Base-by-base conservation (phyloP, 2,329 filamentous ascomycete genomes). In the Aureobasidium sp. region DNA sequence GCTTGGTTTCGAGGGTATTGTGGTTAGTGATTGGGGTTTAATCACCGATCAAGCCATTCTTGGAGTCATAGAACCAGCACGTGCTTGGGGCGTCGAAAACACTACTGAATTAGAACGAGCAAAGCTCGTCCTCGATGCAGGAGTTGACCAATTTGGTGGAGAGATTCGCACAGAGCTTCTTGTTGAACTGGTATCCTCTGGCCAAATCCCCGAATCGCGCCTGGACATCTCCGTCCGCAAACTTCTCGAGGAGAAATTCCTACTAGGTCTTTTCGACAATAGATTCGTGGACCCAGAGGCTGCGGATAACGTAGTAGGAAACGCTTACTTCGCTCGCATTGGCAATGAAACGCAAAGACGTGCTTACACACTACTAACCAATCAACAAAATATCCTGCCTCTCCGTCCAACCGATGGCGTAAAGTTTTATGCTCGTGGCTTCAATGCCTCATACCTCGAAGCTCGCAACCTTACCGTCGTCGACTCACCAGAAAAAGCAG, bases 71-170 rank as follows among this genome's bases (percentile, higher is more conserved):
- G 54, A 58, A 30, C 54, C 54, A 36, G 54, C 54, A 29, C 54
- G 54, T 15, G 54, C 54, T 13, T 58, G 54, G 54, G 54, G 42
- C n/a, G 3, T 58, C 32, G 54, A 58, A 47, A 58, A 58, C 42
- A 58, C 54, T 5, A 58, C 54, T n/a, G 54, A 58, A 10, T 21
- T 47, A 2, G 41, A 58, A 37, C 29, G 54, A 3, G 42, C 54
- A 47, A 45, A 37, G 4, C 5, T 58, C 10, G 42, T 58, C 30
- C 41, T 58, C n/a, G 54, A 58, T 13, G 42, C 54, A 21, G n/a
- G 54, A 1, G 54, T 58, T 15, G 54, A 58, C 21, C 54, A 58
- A 30, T 58, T 58, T 42, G 54, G 54, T 21, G 54, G 54, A 15
- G 54, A 58, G 25, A 47, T 58, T 1, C 11, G 42, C 2, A 58